Evolutionary conservation across 2,329 filamentous ascomycete genomes (phyloP), one percentile per base, ranked within the genome.

Genomic region (Neocatenulostroma microsporum): DNA sequence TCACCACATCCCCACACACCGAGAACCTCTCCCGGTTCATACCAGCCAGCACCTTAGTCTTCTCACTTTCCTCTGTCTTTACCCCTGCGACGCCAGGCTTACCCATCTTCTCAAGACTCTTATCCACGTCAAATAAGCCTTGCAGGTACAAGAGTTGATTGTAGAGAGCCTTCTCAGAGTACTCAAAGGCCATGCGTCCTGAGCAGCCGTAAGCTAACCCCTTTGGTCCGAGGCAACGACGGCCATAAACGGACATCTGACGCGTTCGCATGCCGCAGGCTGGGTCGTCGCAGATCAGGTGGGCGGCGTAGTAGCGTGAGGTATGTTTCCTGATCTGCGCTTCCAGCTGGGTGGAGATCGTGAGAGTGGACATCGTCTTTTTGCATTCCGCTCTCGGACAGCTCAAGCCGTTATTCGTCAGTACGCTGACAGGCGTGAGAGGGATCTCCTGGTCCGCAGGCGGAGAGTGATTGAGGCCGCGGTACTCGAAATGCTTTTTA

Each of bases 91-190:
- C 25, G 11, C 36, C 36, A 13, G 43, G 36, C 14, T 48, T 46
- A 13, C 46, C 44, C 37, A 58, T 67, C 30, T 58, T 62, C 14
- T 60, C 56, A 46, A 76, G 76, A 11, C 82, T 82, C 63, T 84
- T 86, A 44, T 96, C 88, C 3, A 93, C 82, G 61, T 98, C 88
- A 70, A 87, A 98, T 37, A 96, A 64, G 32, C 74, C 74, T 20
- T 82, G 75, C 58, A 88, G 83, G 66, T 94, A 98, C 37, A 96
- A 66, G 26, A 98, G 70, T 64, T 98, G 91, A 61, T 94, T 96
- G 66, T 95, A 96, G 41, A 96, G 73, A 53, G 82, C 81, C 64
- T 91, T 89, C 66, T 96, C 91, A 1, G 75, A 72, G 55, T 84
- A 82, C 64, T 93, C 87, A 58, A 88, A 95, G 15, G 75, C 69